A percentile compares a stretch with the other conserved stretches of the same genome.
These are phyloP conservation scores for Venturia oleaginea DNA, from an alignment of 2,329 filamentous ascomycete species.

Conservation along the genomic window DNA sequence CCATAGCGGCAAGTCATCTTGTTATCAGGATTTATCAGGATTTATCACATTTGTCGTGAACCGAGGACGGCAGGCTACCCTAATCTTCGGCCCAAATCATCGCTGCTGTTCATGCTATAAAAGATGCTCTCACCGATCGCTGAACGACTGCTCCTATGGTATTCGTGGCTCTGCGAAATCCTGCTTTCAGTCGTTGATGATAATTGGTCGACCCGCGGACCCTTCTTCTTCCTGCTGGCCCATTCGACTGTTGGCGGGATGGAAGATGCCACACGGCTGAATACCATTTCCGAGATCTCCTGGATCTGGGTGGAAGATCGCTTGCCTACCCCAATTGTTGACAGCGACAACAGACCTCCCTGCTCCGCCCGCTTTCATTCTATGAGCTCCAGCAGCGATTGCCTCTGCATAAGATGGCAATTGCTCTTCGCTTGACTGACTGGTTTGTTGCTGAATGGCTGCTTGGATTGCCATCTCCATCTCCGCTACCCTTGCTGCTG, in stretches of 20 bases:
- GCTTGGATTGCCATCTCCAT: neutral
- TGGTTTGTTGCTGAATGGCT: neutral
- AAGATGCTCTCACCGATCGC: neutral
- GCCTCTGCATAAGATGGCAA: constrained; percentile 16
- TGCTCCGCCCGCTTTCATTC: neutral
- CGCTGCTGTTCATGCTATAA: neutral
- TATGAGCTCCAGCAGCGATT: neutral
- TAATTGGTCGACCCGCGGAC: neutral
- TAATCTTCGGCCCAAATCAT: neutral
- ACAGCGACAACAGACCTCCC: neutral
- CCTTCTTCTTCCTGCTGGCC: neutral
- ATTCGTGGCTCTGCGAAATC: neutral
- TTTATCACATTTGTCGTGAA: neutral
- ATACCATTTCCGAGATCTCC: neutral
- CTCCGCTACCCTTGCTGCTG: neutral
- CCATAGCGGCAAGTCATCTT: neutral
- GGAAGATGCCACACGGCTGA: neutral
- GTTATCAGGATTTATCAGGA: neutral
- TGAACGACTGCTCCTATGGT: neutral
- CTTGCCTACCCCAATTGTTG: neutral
- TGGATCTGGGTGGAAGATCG: neutral
- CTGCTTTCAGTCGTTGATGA: neutral
- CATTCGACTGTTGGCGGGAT: neutral
- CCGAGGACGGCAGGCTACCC: neutral
- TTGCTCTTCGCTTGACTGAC: constrained; percentile 21